A percentile compares a stretch with the other conserved stretches of the same genome.
phyloP scores from a whole-genome alignment of 345 rosid genomes.

The Euphorbia lathyris region DNA sequence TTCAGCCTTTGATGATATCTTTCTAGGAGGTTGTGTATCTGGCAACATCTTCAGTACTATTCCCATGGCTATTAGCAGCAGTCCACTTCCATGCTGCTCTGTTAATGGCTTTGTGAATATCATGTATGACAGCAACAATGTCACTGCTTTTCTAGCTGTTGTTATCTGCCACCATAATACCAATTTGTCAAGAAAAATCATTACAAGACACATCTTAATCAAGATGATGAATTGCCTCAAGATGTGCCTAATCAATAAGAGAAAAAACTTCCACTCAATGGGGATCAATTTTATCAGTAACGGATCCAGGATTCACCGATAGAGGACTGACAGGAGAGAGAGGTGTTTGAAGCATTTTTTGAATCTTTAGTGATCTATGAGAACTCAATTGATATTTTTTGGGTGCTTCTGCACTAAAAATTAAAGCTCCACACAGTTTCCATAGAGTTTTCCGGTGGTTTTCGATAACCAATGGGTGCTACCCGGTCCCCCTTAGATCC shows the following conservation, averaged over 20 bases:
- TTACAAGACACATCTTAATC: neutral
- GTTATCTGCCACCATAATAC: slow-evolving; percentile 49
- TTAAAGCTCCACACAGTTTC: too few species aligned
- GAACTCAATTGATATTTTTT: too few species aligned
- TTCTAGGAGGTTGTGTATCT: slow-evolving; percentile 39
- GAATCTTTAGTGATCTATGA: too few species aligned
- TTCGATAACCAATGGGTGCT: too few species aligned
- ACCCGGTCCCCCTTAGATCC: too few species aligned
- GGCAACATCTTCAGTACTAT: slow-evolving; percentile 78
- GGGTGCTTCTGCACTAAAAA: too few species aligned
- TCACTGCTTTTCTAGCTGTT: slow-evolving; percentile 80
- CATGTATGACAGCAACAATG: slow-evolving; percentile 66
- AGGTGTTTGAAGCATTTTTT: too few species aligned
- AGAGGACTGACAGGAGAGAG: too few species aligned
- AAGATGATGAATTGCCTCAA: neutral
- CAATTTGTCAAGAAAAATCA: neutral
- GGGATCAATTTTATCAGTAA: too few species aligned
- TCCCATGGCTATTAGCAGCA: slow-evolving; percentile 76
- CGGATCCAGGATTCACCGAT: too few species aligned
- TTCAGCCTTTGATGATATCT: slow-evolving; percentile 19
- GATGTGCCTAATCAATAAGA: neutral
- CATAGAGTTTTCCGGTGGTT: too few species aligned
- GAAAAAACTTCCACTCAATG: too few species aligned
- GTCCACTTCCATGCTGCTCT: slow-evolving; percentile 75
- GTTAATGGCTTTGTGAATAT: slow-evolving; percentile 89